A percentile compares a stretch with the other conserved stretches of the same genome.
Conservation (phyloP, 306 rosid species). For the peach (Prunus persica) region DNA sequence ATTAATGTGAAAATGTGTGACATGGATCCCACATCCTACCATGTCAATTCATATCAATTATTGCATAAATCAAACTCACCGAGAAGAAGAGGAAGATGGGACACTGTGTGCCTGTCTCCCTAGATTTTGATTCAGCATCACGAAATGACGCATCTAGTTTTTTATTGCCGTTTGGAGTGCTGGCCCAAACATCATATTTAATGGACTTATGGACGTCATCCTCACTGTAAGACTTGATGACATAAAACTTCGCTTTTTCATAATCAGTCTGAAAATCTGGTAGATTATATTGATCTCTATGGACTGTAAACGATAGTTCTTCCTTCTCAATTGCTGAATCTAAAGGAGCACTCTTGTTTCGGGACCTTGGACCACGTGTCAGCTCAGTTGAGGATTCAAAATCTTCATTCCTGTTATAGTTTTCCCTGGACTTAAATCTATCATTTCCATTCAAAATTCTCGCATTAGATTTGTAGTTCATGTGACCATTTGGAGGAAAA, state of each 20-base stretch:
- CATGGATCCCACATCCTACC: neutral
- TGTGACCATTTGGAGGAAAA: slow-evolving; percentile 21
- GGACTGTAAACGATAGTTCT: slow-evolving; percentile 30
- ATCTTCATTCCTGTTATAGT: slow-evolving; percentile 35
- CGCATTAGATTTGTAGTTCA: slow-evolving; percentile 34
- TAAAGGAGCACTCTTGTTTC: slow-evolving; percentile 27
- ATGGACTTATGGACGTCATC: slow-evolving; percentile 78
- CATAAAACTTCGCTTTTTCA: slow-evolving; percentile 61
- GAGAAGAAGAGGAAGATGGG: slow-evolving; percentile 89
- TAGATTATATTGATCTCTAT: slow-evolving; percentile 57
- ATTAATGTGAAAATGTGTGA: neutral
- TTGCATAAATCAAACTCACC: slow-evolving; percentile 40
- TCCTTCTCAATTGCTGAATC: slow-evolving; percentile 40
- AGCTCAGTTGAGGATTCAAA: slow-evolving; percentile 45
- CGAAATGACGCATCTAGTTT: slow-evolving; percentile 62
- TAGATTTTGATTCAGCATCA: slow-evolving; percentile 52
- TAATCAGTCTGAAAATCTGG: slow-evolving; percentile 55
- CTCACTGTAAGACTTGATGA: slow-evolving; percentile 86
- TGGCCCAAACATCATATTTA: slow-evolving; percentile 84
- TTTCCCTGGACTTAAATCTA: slow-evolving; percentile 33
- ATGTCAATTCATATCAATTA: neutral
- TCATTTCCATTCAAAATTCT: slow-evolving; percentile 40
- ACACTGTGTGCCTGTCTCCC: slow-evolving; percentile 40
- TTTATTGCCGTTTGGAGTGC: slow-evolving; percentile 72
- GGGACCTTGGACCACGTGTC: slow-evolving; percentile 71